Evolutionary conservation across 23 red algal genomes (phyloP).

Genomic region (Cyanidiococcus yangmingshanensis): DNA sequence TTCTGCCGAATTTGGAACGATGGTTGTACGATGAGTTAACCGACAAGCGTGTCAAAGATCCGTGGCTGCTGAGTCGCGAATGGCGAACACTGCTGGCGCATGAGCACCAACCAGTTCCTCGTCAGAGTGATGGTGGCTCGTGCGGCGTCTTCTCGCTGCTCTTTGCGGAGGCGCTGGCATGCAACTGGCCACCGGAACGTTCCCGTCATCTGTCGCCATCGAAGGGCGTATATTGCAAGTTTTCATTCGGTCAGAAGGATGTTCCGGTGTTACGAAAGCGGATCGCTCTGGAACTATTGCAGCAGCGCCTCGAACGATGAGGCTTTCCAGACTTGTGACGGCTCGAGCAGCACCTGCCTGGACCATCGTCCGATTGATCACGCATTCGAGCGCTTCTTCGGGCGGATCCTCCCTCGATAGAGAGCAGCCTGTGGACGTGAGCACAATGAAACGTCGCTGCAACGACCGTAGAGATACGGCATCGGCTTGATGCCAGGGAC

Average conservation of each 20-base stretch:
- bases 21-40: slow-evolving; percentile 56
- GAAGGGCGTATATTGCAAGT: too few species aligned
- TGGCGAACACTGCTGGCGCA: slow-evolving; percentile 27
- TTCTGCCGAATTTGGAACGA: slow-evolving; percentile 27
- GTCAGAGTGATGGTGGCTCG: slow-evolving; percentile 46
- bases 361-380: too few species aligned
- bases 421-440: too few species aligned
- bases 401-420: too few species aligned
- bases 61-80: slow-evolving; percentile 20
- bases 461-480: too few species aligned
- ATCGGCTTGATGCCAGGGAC: too few species aligned
- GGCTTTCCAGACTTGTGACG: too few species aligned
- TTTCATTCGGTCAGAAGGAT: slow-evolving; percentile 6
- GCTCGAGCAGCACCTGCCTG: too few species aligned
- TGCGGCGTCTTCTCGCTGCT: slow-evolving; percentile 47
- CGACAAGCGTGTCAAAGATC: slow-evolving; percentile 33
- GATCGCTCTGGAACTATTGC: not conserved
- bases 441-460: too few species aligned
- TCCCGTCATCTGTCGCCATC: too few species aligned
- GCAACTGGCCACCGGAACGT: not conserved
- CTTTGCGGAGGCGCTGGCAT: slow-evolving; percentile 13
- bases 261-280: not conserved
- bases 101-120: slow-evolving; percentile 36
- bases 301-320: too few species aligned
- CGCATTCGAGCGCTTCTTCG: too few species aligned